Evolutionary conservation across 2,329 filamentous ascomycete genomes (phyloP).

Genomic region (Pestalotiopsis sp.): DNA sequence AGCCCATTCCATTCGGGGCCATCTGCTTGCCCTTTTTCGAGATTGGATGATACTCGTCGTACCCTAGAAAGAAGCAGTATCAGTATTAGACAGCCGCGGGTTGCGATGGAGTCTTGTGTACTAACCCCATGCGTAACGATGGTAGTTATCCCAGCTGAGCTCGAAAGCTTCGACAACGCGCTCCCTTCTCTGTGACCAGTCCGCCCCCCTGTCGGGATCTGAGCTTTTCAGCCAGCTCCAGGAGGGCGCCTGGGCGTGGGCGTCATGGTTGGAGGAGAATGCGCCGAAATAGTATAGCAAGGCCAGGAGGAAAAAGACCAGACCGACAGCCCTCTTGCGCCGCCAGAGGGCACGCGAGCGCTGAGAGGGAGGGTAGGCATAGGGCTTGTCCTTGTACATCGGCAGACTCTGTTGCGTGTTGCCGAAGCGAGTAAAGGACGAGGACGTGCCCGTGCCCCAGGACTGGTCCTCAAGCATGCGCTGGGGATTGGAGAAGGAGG

Average conservation of each 20-base stretch:
- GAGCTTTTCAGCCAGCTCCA: conserved; percentile 59
- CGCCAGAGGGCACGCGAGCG: conserved; percentile 61
- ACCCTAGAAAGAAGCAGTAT: conserved; percentile 47
- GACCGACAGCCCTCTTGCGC: conserved; percentile 58
- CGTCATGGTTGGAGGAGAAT: conserved; percentile 43
- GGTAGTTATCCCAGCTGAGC: conserved; percentile 90
- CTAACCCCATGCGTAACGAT: conserved; percentile 91
- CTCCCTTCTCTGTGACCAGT: conserved; percentile 79
- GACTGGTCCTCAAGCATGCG: conserved; percentile 65
- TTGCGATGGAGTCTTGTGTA: background rate
- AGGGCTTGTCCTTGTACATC: conserved; percentile 99
- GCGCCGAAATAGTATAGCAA: conserved; percentile 71
- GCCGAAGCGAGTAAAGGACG: conserved; percentile 30
- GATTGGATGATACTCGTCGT: conserved; percentile 84
- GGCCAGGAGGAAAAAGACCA: conserved; percentile 55
- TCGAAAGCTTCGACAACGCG: conserved; percentile 87
- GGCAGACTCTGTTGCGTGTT: conserved; percentile 62
- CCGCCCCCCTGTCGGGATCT: conserved; percentile 41
- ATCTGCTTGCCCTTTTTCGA: conserved; percentile 80
- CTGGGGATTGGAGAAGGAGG: conserved; percentile 65
- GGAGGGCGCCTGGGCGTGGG: conserved; percentile 30
- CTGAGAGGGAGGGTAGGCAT: conserved; percentile 62
- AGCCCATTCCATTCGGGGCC: conserved; percentile 86
- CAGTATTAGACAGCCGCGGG: conserved; percentile 26
- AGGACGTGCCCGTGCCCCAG: conserved; percentile 48